Conservation (phyloP, 1,284 basidiomycete species). For the Microstroma glucosiphilum region DNA sequence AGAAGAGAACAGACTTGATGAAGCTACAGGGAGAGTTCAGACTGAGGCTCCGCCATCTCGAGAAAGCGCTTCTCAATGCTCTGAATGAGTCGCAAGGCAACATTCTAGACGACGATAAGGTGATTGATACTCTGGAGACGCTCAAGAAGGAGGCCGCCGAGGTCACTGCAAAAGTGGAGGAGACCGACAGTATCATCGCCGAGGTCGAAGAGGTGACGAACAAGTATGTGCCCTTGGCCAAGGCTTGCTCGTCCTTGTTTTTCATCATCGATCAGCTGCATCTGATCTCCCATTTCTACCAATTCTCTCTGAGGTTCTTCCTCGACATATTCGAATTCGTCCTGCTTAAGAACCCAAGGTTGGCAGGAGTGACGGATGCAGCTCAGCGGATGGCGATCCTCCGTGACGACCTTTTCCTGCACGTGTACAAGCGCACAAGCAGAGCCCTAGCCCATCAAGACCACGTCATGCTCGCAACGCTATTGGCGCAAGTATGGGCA, state of each 20-base stretch:
- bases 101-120: conserved; percentile 98
- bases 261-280: conserved; percentile 94
- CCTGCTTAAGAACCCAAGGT: conserved; percentile 81
- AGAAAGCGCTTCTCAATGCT: conserved; percentile 86
- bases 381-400: conserved; percentile 71
- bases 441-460: conserved; percentile 85
- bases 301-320: conserved; percentile 97
- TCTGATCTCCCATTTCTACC: conserved; percentile 94
- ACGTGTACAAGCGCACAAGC: conserved; percentile 82
- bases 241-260: conserved; percentile 93
- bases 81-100: conserved; percentile 95
- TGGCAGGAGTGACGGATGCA: conserved; percentile 71
- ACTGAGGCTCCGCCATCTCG: conserved; percentile 81
- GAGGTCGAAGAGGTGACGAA: conserved; percentile 93
- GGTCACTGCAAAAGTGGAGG: conserved; percentile 91
- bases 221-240: conserved; percentile 88
- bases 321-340: conserved; percentile 96
- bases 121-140: conserved; percentile 93
- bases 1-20: conserved; percentile 94
- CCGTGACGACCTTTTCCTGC: conserved; percentile 82
- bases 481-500: conserved; percentile 83
- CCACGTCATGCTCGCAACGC: conserved; percentile 80
- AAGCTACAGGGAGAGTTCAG: conserved; percentile 98
- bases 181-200: conserved; percentile 89
- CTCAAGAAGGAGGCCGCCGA: conserved; percentile 95